Base-by-base conservation (phyloP, 2,329 filamentous ascomycete genomes). In the Fusarium globosum region DNA sequence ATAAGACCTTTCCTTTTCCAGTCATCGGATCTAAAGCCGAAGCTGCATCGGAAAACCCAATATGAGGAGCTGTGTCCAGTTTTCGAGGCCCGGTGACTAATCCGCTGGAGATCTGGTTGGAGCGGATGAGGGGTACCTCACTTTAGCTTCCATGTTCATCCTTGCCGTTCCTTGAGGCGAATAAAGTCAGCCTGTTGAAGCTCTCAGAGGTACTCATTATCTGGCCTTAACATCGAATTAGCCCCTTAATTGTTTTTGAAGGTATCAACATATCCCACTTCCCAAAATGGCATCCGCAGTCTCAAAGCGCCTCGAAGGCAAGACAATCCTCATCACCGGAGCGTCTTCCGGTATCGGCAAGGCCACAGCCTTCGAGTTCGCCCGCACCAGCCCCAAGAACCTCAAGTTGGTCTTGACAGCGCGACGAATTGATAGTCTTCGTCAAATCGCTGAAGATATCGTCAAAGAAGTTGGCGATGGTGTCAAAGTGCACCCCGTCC, bases 281-380 rank as follows among this genome's bases (percentile, higher is more conserved):
- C 75, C 41, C 77, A 83, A 79, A 61, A 87, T 88, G 86, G 77
- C 84, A 39, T 83, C 87, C 26, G 90, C 92, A 79, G 91, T 93
- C 83, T 88, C 88, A 72, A 92, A 94, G 82, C 94, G 96, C 85
- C 93, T 98, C 61, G 89, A 92, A 79, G 95, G 95, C 88, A 98
- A 98, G 86, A 98, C 95, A 4, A 87, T 98, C 62, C 84, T 98
- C 60, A 90, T 99, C 68, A 98, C 96, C 5, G 96, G 96, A 64
- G 96, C 96, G 26, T 96, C 93, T 2, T 96, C 94, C 9, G 96
- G 96, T 65, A 98, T 99, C 81, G 96, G 96, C 18, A 89, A 88
- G 63, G 89, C 89, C 73, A 92, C 89, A 12, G 96, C 96, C 13
- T 86, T 96, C 75, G 96, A 98, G 82, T 99, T 98, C 80, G 96